Evolutionary conservation across 148 eudicot species (phyloP), one percentile per base, ranked within the genome.

Genomic region (Pharnaceum exiguum): DNA sequence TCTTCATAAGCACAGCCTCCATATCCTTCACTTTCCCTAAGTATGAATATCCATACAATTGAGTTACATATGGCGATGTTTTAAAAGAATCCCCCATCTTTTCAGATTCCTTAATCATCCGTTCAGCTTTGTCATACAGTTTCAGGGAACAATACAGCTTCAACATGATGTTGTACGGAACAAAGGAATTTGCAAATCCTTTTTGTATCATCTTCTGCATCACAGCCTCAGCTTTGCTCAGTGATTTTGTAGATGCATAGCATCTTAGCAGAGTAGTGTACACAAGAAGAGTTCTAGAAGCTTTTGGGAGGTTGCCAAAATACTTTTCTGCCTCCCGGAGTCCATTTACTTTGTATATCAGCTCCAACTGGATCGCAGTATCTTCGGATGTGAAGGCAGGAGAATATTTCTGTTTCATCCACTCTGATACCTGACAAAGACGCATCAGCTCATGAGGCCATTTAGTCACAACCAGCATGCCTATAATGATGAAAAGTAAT

Each of bases 221-320:
- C 18, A 70, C 55, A 58, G 12, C 71, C 63, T 79, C 84, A 2
- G 84, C 77, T 63, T 69, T 70, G 24, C 65, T 71, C 49, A 75
- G 26, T 3, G 71, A 66, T 30, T 72, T 69, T 12, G 55, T 36
- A 37, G 33, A 4, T 8, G 65, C 75, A 42, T 79, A 79, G 69
- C 77, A 75, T 25, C 55, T 63, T 54, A 76, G 45, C 11, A 79
- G 80, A 47, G 80, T 60, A 49, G 61, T 60, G 56, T 69, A 72
- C 29, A 35, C 59, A 60, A 39, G 44, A 29, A 26, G 48, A 38
- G 28, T 38, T 55, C 69, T 50, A n/a, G 55, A 63, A 47, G 40
- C 4, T 24, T 19, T 26, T 8, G 77, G 65, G 11, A 63, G 57
- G 15, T 40, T 39, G 31, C 46, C 19, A 42, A 63, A 73, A 37